Percentiles rank a stretch among this genome's conserved stretches.
Conservation (phyloP, 2,329 filamentous ascomycete species). For the Fusarium sarcochroum region DNA sequence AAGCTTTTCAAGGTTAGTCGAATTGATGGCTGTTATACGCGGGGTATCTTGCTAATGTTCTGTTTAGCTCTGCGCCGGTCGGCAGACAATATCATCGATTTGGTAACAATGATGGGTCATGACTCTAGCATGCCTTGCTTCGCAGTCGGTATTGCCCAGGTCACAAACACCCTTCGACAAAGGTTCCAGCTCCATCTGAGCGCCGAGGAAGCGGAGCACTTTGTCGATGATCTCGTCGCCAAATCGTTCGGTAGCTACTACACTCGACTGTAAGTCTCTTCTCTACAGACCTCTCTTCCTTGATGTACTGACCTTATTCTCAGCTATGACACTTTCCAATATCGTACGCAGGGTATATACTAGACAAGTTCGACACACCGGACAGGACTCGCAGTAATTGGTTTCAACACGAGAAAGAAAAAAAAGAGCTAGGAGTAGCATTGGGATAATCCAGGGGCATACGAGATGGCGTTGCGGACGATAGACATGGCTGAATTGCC, state of each 20-base stretch:
- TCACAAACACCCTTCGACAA: conserved; percentile 77
- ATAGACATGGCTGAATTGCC: conserved; percentile 44
- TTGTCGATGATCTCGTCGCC: conserved; percentile 84
- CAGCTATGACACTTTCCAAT: conserved; percentile 89
- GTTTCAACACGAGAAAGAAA: conserved; percentile 25
- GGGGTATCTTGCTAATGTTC: conserved; percentile 20
- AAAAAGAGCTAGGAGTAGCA: conserved; percentile 22
- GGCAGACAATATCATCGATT: conserved; percentile 84
- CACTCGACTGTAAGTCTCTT: conserved; percentile 78
- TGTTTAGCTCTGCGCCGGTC: conserved; percentile 77
- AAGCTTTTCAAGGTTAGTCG: conserved; percentile 81
- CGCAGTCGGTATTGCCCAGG: conserved; percentile 78
- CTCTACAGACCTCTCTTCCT: neutral
- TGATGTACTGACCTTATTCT: conserved; percentile 14
- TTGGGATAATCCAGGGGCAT: conserved; percentile 43
- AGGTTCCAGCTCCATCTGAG: conserved; percentile 87
- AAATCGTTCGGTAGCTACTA: conserved; percentile 91
- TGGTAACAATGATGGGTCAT: conserved; percentile 87
- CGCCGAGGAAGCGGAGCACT: conserved; percentile 83
- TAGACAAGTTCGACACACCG: conserved; percentile 56
- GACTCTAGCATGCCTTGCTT: conserved; percentile 90
- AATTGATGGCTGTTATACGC: neutral
- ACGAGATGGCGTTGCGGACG: conserved; percentile 49
- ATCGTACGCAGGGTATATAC: conserved; percentile 89
- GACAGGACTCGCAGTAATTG: conserved; percentile 11